Base-by-base conservation (phyloP, 129 eudicot species). In the Chrysanthemum makinoi region DNA sequence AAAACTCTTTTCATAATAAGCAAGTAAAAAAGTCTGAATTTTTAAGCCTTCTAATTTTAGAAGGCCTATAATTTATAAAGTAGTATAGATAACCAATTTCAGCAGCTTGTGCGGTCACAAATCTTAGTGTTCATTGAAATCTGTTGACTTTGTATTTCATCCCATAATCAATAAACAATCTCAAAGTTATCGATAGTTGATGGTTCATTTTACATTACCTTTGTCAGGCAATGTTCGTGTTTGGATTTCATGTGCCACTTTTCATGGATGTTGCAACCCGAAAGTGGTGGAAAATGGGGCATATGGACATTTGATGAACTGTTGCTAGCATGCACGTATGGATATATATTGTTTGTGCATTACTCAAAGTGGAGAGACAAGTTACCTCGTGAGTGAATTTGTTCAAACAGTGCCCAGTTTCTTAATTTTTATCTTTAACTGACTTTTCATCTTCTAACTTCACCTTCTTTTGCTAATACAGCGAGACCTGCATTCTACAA, bases 291-390 rank as follows among this genome's bases (percentile, higher is more conserved):
- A 39, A 89, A 87, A 56, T 89, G 94, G 96, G 89, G 86, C 46
- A 68, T 86, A 68, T 87, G 84, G 90, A 80, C 81, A 72, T 43
- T 77, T 52, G 83, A 84, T 71, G 82, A 76, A 13, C 81, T 86
- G 54, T 77, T 86, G 75, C 82, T 89, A 11, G 60, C 90, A 5
- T 81, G 88, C 63, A 78, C 80, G 22, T 89, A 89, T 72, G 89
- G 90, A 50, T 89, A 80, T 77, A 84, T 89, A 65, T 62, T 82
- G 50, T 89, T 86, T 80, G 91, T 86, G 72, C 90, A 89, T 80
- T 80, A 84, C 78, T 84, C 96, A 47, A 89, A 89, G 80, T 89
- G 96, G 96, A 86, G 82, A 79, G 94, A 84, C 28, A 86, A 84
- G 88, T 75, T 89, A 75, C 96, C 96, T 20, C 88, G 92, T 89